These are phyloP conservation scores for Eucalyptus erythrocorys DNA, from an alignment of 345 rosid genomes.

Conservation along the genomic window DNA sequence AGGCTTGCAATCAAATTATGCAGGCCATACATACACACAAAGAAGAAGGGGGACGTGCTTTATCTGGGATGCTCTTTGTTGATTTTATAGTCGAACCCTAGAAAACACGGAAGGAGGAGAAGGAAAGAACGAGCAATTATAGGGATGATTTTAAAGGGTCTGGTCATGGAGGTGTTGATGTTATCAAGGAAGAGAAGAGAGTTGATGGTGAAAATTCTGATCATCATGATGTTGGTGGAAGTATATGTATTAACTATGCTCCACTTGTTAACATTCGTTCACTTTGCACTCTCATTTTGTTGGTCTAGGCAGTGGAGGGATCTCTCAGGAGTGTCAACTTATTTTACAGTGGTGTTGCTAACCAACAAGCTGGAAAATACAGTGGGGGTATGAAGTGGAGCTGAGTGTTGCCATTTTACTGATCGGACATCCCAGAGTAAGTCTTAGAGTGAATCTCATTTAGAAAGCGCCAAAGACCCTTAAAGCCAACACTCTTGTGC, in stretches of 20 bases:
- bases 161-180: background rate
- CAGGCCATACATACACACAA: slow-evolving; percentile 9
- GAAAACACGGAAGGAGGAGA: background rate
- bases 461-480: too few relatives aligned
- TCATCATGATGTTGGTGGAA: slow-evolving; percentile 4
- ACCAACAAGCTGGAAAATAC: too few relatives aligned
- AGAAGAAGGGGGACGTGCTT: background rate
- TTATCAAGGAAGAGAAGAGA: slow-evolving; percentile 5
- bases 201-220: background rate
- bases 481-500: too few relatives aligned
- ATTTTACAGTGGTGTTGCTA: too few relatives aligned
- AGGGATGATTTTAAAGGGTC: slow-evolving; percentile 5
- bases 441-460: too few relatives aligned
- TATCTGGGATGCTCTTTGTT: background rate
- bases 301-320: too few relatives aligned
- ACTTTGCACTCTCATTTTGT: too few relatives aligned
- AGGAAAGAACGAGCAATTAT: background rate
- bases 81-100: background rate
- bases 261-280: too few relatives aligned
- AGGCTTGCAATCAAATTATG: slow-evolving; percentile 27
- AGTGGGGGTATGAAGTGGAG: too few relatives aligned
- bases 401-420: too few relatives aligned
- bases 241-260: background rate
- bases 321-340: too few relatives aligned
- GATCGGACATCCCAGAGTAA: too few relatives aligned